These are phyloP conservation scores for Exophiala xenobiotica DNA, from an alignment of 2,329 filamentous ascomycete genomes.

Conservation along the genomic window DNA sequence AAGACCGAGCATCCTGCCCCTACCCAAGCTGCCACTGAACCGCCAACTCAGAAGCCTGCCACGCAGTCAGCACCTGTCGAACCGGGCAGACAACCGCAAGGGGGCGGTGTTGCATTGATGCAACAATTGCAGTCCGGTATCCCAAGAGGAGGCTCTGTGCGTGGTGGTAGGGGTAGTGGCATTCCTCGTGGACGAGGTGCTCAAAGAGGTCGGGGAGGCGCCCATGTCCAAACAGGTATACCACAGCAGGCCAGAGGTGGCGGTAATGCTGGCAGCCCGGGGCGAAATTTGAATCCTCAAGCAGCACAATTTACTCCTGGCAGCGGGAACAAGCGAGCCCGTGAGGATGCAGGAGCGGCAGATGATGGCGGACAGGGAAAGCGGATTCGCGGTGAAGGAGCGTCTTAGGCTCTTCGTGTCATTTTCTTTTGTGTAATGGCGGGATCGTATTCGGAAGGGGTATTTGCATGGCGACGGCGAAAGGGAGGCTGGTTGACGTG, in stretches of 20 bases:
- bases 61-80: constrained; percentile 6
- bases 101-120: constrained; percentile 21
- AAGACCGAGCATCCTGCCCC: constrained; percentile 20
- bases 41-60: constrained; percentile 13
- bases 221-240: constrained; percentile 39
- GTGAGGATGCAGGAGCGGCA: constrained; percentile 47
- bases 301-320: constrained; percentile 58
- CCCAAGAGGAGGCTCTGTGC: constrained; percentile 21
- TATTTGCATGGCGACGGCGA: constrained; percentile 6
- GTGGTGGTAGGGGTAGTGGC: constrained; percentile 38
- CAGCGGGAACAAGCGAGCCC: constrained; percentile 56
- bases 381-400: constrained; percentile 24
- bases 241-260: constrained; percentile 33
- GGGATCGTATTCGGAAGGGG: neutral
- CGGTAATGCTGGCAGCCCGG: constrained; percentile 21
- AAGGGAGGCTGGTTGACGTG: neutral
- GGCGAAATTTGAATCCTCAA: constrained; percentile 48
- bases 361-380: constrained; percentile 25
- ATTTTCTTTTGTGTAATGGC: constrained; percentile 1
- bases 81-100: constrained; percentile 20
- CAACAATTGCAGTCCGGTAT: constrained; percentile 26
- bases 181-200: constrained; percentile 45
- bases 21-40: constrained; percentile 18
- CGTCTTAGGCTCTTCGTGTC: neutral
- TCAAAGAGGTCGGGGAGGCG: constrained; percentile 39